These are phyloP conservation scores for Nakazawaea populi DNA, from an alignment of 805 yeast species.

Conservation along the genomic window DNA sequence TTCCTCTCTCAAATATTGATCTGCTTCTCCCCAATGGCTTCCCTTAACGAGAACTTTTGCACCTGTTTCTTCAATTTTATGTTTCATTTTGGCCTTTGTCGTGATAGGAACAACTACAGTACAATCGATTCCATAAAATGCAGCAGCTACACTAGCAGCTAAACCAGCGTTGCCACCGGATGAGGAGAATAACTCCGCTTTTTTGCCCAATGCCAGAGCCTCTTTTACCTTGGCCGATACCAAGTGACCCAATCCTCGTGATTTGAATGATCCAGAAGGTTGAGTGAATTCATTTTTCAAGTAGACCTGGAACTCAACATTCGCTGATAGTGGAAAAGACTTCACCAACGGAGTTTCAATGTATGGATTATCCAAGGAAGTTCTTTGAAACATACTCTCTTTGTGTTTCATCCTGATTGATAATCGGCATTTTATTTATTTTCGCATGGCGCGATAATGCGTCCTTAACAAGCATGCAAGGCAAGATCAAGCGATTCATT, in stretches of 20 bases:
- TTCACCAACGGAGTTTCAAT: conserved; percentile 11
- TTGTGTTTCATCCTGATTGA: neutral
- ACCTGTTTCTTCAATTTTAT: conserved; percentile 39
- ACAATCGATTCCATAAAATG: conserved; percentile 32
- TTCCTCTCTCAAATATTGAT: conserved; percentile 29
- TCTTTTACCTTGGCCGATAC: conserved; percentile 28
- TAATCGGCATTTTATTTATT: too few relatives aligned
- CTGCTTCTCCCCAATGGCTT: conserved; percentile 44
- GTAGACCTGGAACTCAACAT: conserved; percentile 22
- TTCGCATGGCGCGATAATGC: too few relatives aligned
- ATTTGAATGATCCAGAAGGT: conserved; percentile 54
- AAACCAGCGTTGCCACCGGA: conserved; percentile 54
- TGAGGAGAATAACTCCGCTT: conserved; percentile 40
- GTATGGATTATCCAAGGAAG: conserved; percentile 1
- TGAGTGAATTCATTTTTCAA: conserved; percentile 47
- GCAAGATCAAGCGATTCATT: too few relatives aligned
- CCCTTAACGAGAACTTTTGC: conserved; percentile 47
- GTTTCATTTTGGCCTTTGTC: conserved; percentile 39
- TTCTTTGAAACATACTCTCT: neutral
- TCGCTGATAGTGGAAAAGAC: conserved; percentile 8
- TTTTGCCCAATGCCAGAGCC: conserved; percentile 21
- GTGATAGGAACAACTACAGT: conserved; percentile 57
- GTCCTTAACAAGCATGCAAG: too few relatives aligned
- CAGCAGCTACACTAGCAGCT: conserved; percentile 46
- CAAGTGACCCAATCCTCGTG: conserved; percentile 48